These are phyloP conservation scores for Avena atlantica DNA, from an alignment of 176 grass and related monocot genomes.

Conservation along the genomic window DNA sequence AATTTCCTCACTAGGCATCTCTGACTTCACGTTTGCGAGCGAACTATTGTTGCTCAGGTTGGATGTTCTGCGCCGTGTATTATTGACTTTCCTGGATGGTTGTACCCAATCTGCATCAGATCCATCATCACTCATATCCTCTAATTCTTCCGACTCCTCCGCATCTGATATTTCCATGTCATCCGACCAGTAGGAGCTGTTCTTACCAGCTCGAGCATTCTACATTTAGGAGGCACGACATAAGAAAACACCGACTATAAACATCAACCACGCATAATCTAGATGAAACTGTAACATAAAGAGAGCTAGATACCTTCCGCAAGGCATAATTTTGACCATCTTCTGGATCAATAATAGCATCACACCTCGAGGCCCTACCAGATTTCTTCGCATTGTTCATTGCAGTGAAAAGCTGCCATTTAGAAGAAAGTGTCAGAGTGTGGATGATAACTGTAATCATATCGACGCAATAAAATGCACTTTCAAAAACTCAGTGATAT, in stretches of 20 bases:
- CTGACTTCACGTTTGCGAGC: constrained; percentile 32
- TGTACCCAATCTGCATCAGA: constrained; percentile 68
- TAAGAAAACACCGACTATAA: constrained; percentile 31
- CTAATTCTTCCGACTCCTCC: constrained; percentile 61
- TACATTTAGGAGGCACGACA: constrained; percentile 31
- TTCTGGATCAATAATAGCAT: constrained; percentile 28
- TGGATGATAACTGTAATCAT: not conserved
- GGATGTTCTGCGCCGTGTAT: constrained; percentile 35
- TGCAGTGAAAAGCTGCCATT: constrained; percentile 63
- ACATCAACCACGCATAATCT: constrained; percentile 1
- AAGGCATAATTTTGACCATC: constrained; percentile 31
- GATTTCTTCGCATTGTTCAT: constrained; percentile 55
- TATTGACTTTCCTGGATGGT: constrained; percentile 52
- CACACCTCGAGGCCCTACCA: constrained; percentile 34
- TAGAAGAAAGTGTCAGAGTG: constrained; percentile 33
- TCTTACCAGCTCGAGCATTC: constrained; percentile 46
- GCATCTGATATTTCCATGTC: constrained; percentile 97
- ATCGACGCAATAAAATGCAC: constrained; percentile 25
- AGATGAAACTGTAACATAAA: constrained; percentile 15
- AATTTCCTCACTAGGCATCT: constrained; percentile 47
- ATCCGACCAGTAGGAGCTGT: constrained; percentile 43
- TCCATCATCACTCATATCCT: constrained; percentile 44
- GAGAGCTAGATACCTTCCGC: constrained; percentile 52
- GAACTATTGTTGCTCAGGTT: constrained; percentile 18
- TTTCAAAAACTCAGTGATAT: not conserved